A percentile compares a stretch with the other conserved stretches of the same genome.
phyloP scores from a whole-genome alignment of 2,329 filamentous ascomycete species.

The Fusarium irregulare region DNA sequence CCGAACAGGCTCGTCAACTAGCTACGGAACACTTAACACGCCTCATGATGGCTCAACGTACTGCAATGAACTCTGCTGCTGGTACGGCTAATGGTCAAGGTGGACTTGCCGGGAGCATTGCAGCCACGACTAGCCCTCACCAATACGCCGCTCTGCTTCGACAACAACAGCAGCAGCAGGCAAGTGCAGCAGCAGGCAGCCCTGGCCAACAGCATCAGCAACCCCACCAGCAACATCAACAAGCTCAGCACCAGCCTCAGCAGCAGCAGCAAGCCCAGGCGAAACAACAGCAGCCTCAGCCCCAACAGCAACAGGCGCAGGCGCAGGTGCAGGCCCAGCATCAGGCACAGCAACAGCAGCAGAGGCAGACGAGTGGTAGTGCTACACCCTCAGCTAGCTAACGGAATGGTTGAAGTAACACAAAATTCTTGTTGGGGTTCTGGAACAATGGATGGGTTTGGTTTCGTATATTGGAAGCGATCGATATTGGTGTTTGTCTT shows the following conservation, averaged over 20 bases:
- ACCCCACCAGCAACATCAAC: constrained; percentile 43
- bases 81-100: constrained; percentile 59
- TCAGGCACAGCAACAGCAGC: constrained; percentile 37
- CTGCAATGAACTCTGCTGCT: constrained; percentile 67
- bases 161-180: constrained; percentile 65
- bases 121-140: constrained; percentile 64
- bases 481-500: constrained; percentile 28
- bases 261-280: constrained; percentile 25
- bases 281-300: constrained; percentile 39
- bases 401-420: constrained; percentile 27
- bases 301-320: constrained; percentile 18
- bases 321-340: constrained; percentile 22
- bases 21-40: constrained; percentile 63
- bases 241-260: constrained; percentile 35
- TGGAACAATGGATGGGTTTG: constrained; percentile 19
- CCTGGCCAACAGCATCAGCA: constrained; percentile 46
- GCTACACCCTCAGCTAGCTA: constrained; percentile 52
- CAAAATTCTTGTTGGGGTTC: constrained; percentile 23
- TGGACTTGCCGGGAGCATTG: constrained; percentile 61
- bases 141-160: constrained; percentile 70
- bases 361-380: constrained; percentile 55
- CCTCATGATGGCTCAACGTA: constrained; percentile 60
- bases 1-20: constrained; percentile 62
- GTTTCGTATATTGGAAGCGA: constrained; percentile 23
- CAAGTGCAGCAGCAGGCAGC: constrained; percentile 48